These are phyloP conservation scores for Thalassiosira hispida DNA, from an alignment of 352 stramenopile genomes.

Conservation along the genomic window DNA sequence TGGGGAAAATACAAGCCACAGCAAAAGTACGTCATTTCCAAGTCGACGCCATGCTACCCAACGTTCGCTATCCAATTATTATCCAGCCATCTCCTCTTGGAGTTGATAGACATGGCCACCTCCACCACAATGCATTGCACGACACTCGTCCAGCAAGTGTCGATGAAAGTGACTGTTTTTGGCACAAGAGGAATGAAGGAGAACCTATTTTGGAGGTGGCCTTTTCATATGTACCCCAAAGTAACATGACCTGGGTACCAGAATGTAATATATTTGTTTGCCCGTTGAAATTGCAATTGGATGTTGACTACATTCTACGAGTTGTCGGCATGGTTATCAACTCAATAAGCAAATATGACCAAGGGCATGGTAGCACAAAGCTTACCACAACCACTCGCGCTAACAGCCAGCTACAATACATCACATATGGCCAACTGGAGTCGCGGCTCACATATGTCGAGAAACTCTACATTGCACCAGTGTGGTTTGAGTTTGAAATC, in stretches of 20 bases:
- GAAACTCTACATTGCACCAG: constrained; percentile 52
- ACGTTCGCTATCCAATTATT: constrained; percentile 73
- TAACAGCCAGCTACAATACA: constrained; percentile 48
- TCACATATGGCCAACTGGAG: constrained; percentile 36
- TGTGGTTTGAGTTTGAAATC: constrained; percentile 61
- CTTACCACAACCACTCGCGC: constrained; percentile 4
- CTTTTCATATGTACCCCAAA: constrained; percentile 52
- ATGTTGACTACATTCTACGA: constrained; percentile 64
- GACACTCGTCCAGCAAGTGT: constrained; percentile 12
- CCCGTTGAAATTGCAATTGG: constrained; percentile 58
- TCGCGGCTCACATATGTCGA: constrained; percentile 62
- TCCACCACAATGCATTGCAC: neutral
- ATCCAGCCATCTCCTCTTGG: constrained; percentile 55
- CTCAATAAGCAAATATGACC: constrained; percentile 50
- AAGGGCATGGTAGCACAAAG: constrained; percentile 20
- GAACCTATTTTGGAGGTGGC: constrained; percentile 55
- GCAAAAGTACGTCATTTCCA: constrained; percentile 54
- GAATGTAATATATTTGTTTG: constrained; percentile 47
- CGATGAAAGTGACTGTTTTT: constrained; percentile 52
- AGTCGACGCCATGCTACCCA: constrained; percentile 62
- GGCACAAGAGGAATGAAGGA: constrained; percentile 44
- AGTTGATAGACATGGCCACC: constrained; percentile 42
- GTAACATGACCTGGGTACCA: constrained; percentile 64
- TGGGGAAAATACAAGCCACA: constrained; percentile 50
- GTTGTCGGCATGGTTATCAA: constrained; percentile 53